These are phyloP conservation scores for Neospermospora avenae DNA, from an alignment of 2,329 filamentous ascomycete genomes.

Conservation along the genomic window DNA sequence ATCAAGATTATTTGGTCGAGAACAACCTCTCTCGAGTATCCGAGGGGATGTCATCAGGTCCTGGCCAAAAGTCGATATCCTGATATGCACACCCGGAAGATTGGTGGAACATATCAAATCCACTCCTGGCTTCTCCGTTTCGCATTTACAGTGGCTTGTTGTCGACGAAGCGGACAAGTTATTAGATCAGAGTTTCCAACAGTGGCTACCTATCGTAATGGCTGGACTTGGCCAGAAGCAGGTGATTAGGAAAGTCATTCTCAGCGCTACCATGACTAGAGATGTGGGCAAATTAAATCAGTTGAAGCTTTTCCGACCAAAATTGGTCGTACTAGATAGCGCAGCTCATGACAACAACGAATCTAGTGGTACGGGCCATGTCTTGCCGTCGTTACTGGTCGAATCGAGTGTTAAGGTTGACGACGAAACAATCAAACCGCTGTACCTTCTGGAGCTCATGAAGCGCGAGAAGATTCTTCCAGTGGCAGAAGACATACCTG, in stretches of 20 bases:
- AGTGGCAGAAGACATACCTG: slow-evolving; percentile 34
- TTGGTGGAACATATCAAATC: slow-evolving; percentile 86
- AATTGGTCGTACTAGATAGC: slow-evolving; percentile 69
- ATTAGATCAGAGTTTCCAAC: slow-evolving; percentile 86
- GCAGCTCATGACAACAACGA: slow-evolving; percentile 27
- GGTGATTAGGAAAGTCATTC: slow-evolving; percentile 71
- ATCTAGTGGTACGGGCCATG: slow-evolving; percentile 39
- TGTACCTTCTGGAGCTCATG: slow-evolving; percentile 80
- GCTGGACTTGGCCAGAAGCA: slow-evolving; percentile 44
- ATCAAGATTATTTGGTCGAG: slow-evolving; percentile 33
- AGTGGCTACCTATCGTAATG: slow-evolving; percentile 77
- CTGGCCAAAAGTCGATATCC: slow-evolving; percentile 74
- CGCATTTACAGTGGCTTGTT: slow-evolving; percentile 80
- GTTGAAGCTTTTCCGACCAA: slow-evolving; percentile 69
- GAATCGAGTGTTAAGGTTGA: slow-evolving; percentile 68
- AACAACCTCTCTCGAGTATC: slow-evolving; percentile 40
- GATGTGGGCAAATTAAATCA: slow-evolving; percentile 77
- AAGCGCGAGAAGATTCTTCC: slow-evolving; percentile 48
- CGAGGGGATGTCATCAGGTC: slow-evolving; percentile 63
- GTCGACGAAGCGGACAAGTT: slow-evolving; percentile 94
- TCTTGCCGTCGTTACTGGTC: slow-evolving; percentile 59
- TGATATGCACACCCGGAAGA: slow-evolving; percentile 88
- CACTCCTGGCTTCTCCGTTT: slow-evolving; percentile 77
- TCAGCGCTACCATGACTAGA: slow-evolving; percentile 89
- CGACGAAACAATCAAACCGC: slow-evolving; percentile 69